A percentile compares a stretch with the other conserved stretches of the same genome.
Evolutionary conservation across 1,284 basidiomycete genomes (phyloP).

Genomic region (Sporisorium reilianum): DNA sequence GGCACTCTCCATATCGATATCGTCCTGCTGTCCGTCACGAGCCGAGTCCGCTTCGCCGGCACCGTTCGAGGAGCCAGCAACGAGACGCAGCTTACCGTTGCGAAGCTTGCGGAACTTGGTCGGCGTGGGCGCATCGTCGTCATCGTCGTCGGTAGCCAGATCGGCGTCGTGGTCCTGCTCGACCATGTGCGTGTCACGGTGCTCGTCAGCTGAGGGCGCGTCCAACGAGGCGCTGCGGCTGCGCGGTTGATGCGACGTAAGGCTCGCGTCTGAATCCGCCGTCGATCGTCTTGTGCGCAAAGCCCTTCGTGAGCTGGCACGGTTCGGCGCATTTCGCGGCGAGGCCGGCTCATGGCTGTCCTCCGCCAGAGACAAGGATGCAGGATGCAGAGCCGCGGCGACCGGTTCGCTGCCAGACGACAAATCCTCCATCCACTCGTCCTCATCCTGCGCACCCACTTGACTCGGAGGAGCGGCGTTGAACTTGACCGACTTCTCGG

Average conservation of each 20-base stretch:
- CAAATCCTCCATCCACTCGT: conserved; percentile 45
- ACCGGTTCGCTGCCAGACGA: conserved; percentile 30
- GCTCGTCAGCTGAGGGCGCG: neutral
- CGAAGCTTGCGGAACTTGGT: conserved; percentile 60
- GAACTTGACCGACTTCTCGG: conserved; percentile 35
- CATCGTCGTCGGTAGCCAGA: conserved; percentile 14
- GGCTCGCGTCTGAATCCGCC: conserved; percentile 23
- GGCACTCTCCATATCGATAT: conserved; percentile 46
- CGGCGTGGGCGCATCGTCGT: conserved; percentile 48
- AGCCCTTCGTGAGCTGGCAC: neutral
- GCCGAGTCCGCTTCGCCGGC: neutral
- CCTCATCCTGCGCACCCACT: conserved; percentile 13
- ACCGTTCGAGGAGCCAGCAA: conserved; percentile 12
- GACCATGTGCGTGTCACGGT: neutral
- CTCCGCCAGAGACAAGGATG: neutral
- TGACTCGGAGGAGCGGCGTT: neutral
- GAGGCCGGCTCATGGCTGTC: neutral
- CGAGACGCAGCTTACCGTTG: conserved; percentile 57
- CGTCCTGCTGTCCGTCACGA: conserved; percentile 14
- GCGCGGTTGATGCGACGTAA: conserved; percentile 20
- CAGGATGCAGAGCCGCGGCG: conserved; percentile 9
- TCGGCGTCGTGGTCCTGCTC: conserved; percentile 13
- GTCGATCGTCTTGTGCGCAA: conserved; percentile 20
- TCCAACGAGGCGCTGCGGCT: conserved; percentile 28
- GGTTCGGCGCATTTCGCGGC: neutral